Conservation (phyloP, 345 rosid genomes). For the Syzygium aromaticum region DNA sequence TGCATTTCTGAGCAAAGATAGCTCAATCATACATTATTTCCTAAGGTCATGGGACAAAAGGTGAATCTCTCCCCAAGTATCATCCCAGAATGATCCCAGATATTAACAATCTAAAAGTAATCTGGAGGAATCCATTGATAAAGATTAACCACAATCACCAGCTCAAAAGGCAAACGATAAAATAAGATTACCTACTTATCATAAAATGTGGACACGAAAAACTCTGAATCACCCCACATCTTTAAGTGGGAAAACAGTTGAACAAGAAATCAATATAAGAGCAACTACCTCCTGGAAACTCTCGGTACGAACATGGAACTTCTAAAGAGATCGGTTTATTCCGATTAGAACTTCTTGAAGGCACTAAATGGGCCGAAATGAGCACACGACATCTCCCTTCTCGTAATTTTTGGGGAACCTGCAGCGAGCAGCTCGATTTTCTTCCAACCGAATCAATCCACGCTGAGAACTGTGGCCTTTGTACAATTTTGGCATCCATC, state of each 20-base stretch:
- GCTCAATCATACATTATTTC: not conserved
- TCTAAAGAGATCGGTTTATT: conserved; percentile 14
- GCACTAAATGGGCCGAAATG: conserved; percentile 32
- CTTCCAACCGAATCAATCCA: conserved; percentile 25
- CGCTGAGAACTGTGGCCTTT: conserved; percentile 31
- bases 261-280: not conserved
- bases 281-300: conserved; percentile 40
- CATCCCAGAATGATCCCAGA: not conserved
- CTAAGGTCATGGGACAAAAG: not conserved
- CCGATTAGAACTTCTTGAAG: conserved; percentile 9
- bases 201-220: not conserved
- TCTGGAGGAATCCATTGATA: not conserved
- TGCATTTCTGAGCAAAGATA: not conserved
- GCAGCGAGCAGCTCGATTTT: conserved; percentile 19
- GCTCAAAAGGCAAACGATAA: not conserved
- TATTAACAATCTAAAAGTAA: not conserved
- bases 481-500: conserved; percentile 58
- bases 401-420: conserved; percentile 18
- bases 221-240: not conserved
- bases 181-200: not conserved
- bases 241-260: not conserved
- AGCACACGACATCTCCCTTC: conserved; percentile 23
- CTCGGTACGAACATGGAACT: conserved; percentile 37
- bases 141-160: not conserved
- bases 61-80: not conserved